Conservation (phyloP, 2,329 filamentous ascomycete genomes). For the Diaporthe longicolla region DNA sequence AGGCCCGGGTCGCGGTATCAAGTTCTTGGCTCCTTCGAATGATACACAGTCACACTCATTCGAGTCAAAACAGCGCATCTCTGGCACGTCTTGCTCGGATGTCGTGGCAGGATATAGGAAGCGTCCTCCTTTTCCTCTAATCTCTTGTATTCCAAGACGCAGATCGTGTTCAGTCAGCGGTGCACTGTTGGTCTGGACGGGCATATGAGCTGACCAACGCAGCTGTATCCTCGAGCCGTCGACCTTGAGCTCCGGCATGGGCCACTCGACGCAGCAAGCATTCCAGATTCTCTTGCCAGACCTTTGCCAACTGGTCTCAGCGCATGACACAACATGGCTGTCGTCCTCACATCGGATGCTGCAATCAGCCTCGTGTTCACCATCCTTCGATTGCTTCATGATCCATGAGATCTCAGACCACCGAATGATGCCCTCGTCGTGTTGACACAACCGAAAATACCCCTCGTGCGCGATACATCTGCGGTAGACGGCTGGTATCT, state of each 20-base stretch:
- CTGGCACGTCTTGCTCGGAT: neutral
- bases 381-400: neutral
- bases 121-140: neutral
- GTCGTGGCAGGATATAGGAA: slow-evolving; percentile 2
- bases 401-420: neutral
- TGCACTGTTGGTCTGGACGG: neutral
- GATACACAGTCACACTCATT: slow-evolving; percentile 19
- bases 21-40: neutral
- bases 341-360: neutral
- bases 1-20: neutral
- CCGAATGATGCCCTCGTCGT: slow-evolving; percentile 3
- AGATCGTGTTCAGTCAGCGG: neutral
- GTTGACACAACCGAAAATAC: slow-evolving; percentile 9
- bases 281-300: neutral
- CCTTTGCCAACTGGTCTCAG: neutral
- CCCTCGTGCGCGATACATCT: slow-evolving; percentile 26
- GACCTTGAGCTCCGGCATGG: neutral
- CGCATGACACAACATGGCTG: neutral
- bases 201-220: slow-evolving; percentile 26
- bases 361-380: neutral
- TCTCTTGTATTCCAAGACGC: neutral
- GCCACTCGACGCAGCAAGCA: neutral
- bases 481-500: neutral
- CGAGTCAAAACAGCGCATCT: slow-evolving; percentile 27
- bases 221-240: neutral